Conservation (phyloP, 1,139 yeast species). For the Hansenula sp. region DNA sequence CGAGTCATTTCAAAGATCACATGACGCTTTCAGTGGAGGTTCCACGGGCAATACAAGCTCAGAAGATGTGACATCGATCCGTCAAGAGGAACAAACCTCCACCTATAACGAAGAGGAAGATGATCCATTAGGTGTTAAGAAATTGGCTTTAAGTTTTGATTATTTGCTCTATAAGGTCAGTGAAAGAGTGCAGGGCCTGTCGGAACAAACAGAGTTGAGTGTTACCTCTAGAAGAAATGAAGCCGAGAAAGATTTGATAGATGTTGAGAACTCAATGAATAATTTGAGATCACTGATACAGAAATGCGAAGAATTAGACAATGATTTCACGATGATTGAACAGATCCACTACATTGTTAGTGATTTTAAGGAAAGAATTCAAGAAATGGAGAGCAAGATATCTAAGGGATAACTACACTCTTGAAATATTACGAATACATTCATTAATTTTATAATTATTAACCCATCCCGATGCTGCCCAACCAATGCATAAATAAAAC, state of each 20-base stretch:
- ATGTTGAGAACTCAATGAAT: constrained; percentile 39
- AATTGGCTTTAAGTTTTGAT: constrained; percentile 58
- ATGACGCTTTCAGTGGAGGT: not conserved
- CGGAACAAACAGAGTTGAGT: constrained; percentile 32
- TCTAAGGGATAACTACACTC: not conserved
- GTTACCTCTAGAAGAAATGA: constrained; percentile 28
- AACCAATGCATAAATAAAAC: not conserved
- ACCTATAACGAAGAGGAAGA: constrained; percentile 28
- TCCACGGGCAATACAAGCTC: constrained; percentile 1
- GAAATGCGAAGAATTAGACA: constrained; percentile 54
- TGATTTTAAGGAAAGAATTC: constrained; percentile 36
- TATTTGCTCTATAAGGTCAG: constrained; percentile 58
- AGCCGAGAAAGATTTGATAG: constrained; percentile 31
- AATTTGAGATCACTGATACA: constrained; percentile 39
- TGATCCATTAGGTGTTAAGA: constrained; percentile 62
- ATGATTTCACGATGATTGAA: constrained; percentile 62
- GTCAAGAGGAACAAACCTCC: not conserved
- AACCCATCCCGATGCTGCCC: too few species aligned
- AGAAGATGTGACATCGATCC: constrained; percentile 3
- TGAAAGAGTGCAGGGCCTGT: constrained; percentile 42
- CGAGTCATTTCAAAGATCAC: not conserved
- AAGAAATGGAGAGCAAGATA: constrained; percentile 8
- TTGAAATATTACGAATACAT: too few species aligned
- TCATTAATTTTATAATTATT: too few species aligned
- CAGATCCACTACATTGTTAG: constrained; percentile 51